Conservation (phyloP, 108 stramenopile species). For the Bacterosira constricta region DNA sequence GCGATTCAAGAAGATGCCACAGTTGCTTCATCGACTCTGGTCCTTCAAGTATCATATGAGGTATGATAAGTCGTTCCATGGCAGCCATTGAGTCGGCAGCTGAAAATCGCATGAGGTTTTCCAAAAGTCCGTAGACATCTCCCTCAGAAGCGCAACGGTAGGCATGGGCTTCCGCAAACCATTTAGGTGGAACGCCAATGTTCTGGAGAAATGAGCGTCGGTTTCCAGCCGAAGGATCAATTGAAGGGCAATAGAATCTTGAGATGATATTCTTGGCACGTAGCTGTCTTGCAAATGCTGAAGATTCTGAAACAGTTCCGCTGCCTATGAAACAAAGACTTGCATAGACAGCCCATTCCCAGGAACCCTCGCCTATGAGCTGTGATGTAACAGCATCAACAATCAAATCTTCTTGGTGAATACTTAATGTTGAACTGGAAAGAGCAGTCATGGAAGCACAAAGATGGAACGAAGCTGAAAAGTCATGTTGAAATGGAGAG, state of each 20-base stretch:
- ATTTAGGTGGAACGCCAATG: conserved; percentile 61
- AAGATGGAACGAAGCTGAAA: conserved; percentile 56
- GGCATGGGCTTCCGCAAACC: conserved; percentile 71
- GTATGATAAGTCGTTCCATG: conserved; percentile 59
- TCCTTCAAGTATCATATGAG: conserved; percentile 66
- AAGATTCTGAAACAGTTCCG: conserved; percentile 4
- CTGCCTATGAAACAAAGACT: conserved; percentile 50
- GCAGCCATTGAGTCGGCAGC: conserved; percentile 32
- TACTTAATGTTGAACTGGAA: conserved; percentile 35
- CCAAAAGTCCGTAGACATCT: conserved; percentile 49
- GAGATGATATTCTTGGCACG: conserved; percentile 61
- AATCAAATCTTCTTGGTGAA: conserved; percentile 50
- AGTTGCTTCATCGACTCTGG: conserved; percentile 15
- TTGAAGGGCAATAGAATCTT: conserved; percentile 48
- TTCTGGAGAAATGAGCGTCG: conserved; percentile 52
- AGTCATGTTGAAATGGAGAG: conserved; percentile 46
- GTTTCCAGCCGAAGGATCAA: conserved; percentile 9
- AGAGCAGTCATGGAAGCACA: conserved; percentile 60
- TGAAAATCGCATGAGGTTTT: conserved; percentile 48
- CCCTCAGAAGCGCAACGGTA: conserved; percentile 47
- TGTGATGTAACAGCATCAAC: conserved; percentile 67
- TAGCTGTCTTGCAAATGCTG: conserved; percentile 17
- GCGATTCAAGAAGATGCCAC: conserved; percentile 18
- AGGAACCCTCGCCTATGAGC: conserved; percentile 57
- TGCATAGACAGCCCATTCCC: conserved; percentile 87